Percentiles rank a stretch among this genome's conserved stretches.
Evolutionary conservation across 2,329 filamentous ascomycete genomes (phyloP).

Genomic region (Pestalotiopsis sp.): DNA sequence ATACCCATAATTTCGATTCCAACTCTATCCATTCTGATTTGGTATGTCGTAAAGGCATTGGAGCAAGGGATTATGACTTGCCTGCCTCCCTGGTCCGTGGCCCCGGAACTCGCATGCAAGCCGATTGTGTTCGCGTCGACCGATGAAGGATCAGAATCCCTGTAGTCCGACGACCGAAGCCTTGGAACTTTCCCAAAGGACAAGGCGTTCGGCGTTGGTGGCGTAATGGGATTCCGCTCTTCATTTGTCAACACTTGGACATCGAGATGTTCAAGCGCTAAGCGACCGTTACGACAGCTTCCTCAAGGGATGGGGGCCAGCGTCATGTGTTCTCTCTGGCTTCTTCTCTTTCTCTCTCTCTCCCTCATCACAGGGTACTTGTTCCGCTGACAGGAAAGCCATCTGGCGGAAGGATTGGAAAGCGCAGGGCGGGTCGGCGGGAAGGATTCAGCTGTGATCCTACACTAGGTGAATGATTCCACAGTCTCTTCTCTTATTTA

Average conservation of each 20-base stretch:
- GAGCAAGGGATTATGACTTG: neutral
- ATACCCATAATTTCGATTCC: neutral
- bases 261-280: neutral
- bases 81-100: neutral
- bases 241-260: neutral
- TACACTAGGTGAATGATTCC: neutral
- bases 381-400: neutral
- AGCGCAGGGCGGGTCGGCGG: neutral
- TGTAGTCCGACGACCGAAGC: neutral
- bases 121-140: neutral
- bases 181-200: neutral
- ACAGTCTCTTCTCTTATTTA: neutral
- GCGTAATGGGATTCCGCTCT: neutral
- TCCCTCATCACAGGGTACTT: neutral
- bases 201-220: neutral
- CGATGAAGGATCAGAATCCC: neutral
- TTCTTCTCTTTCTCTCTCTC: neutral
- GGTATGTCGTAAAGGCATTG: neutral
- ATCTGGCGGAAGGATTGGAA: neutral
- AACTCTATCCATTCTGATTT: neutral
- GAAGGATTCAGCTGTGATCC: neutral
- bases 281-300: neutral
- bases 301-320: neutral
- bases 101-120: neutral
- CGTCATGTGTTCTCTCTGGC: neutral